Conservation (phyloP, 306 rosid species). For the Mimosa bimucronata region DNA sequence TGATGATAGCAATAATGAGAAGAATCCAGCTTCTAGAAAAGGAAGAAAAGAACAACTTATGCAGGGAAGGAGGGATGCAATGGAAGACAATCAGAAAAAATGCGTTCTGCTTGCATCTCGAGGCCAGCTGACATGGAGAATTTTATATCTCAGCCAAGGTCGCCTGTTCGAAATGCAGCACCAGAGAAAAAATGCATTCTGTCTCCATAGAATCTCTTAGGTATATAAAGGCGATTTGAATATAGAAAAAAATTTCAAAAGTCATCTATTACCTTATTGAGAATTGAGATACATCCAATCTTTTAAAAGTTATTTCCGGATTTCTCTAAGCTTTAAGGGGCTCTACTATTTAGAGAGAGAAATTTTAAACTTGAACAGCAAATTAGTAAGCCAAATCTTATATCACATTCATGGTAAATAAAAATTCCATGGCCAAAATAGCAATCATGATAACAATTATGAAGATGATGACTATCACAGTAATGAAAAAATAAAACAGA, state of each 20-base stretch:
- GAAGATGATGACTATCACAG: not conserved
- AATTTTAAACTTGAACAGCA: not conserved
- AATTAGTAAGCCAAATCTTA: too few species aligned
- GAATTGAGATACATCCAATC: not conserved
- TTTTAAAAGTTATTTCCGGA: not conserved
- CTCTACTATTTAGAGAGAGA: not conserved
- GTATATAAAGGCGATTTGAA: not conserved
- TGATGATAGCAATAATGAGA: not conserved
- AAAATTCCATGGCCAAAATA: not conserved
- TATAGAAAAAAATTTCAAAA: not conserved
- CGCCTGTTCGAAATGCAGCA: too few species aligned
- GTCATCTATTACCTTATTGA: not conserved
- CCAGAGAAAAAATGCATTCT: not conserved
- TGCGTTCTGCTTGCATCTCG: too few species aligned
- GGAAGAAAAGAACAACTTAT: not conserved
- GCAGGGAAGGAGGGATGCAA: not conserved
- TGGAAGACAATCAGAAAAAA: not conserved
- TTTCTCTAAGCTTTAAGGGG: not conserved
- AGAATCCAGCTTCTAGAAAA: not conserved
- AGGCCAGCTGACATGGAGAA: too few species aligned
- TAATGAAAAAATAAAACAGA: conserved; percentile 3
- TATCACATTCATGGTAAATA: not conserved
- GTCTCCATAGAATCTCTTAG: not conserved
- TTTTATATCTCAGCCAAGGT: too few species aligned
- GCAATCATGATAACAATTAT: not conserved